Percentiles rank a stretch among this genome's conserved stretches.
These are phyloP conservation scores for Cladobotryum protrusum DNA, from an alignment of 2,329 filamentous ascomycete species.

Conservation along the genomic window DNA sequence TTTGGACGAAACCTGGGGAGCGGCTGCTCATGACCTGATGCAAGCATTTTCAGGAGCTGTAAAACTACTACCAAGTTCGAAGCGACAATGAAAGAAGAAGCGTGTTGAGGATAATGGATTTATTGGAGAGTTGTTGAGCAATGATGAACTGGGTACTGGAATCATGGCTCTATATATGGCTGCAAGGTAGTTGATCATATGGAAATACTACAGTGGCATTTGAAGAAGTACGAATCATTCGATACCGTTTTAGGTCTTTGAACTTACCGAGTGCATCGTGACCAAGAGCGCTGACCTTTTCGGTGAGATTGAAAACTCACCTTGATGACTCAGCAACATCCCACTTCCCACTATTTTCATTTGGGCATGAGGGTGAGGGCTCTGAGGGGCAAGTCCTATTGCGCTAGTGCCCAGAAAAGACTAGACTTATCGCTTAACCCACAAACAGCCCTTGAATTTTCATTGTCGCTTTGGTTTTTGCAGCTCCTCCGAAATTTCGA, in stretches of 20 bases:
- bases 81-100: neutral
- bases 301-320: neutral
- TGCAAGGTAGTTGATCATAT: too few relatives aligned
- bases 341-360: constrained; percentile 1
- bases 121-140: neutral
- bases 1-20: constrained; percentile 27
- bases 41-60: constrained; percentile 19
- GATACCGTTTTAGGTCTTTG: too few relatives aligned
- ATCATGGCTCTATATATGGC: too few relatives aligned
- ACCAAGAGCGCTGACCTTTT: too few relatives aligned
- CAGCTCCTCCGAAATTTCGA: constrained; percentile 25
- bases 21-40: constrained; percentile 21
- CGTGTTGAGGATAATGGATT: neutral
- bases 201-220: too few relatives aligned
- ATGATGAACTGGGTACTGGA: neutral
- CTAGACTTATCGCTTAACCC: constrained; percentile 33
- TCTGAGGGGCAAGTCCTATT: constrained; percentile 26
- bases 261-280: too few relatives aligned
- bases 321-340: constrained; percentile 21
- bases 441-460: constrained; percentile 32
- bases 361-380: constrained; percentile 19
- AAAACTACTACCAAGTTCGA: constrained; percentile 13
- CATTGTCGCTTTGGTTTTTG: constrained; percentile 27
- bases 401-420: constrained; percentile 17
- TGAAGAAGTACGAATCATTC: too few relatives aligned